Base-by-base conservation (phyloP, 805 yeast species). In the Yamadazyma kitorensis region DNA sequence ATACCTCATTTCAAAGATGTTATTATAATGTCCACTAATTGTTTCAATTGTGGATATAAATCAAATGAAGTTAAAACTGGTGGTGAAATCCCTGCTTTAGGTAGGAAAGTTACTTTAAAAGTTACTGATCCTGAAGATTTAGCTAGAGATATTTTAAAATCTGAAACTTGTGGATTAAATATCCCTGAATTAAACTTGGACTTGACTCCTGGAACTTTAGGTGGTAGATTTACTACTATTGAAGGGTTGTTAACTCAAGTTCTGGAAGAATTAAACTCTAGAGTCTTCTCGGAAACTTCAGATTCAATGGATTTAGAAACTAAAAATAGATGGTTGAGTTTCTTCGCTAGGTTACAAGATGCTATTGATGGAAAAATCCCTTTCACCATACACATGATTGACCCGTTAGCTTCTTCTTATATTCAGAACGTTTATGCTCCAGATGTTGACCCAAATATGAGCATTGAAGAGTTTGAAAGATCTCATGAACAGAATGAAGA, bases 371-470 rank as follows among this genome's bases (percentile, higher is more conserved):
- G 98, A 28, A 78, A 84, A 45, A 67, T 77, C 29, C 78, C 82
- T 37, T 89, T 93, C 64, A 91, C 97, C 1, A 73, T 93, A 22
- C 57, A 76, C 26, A 84, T 93, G 94, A 88, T 80, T 45, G 99
- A 93, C 61, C 98, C 99, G 5, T 65, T 93, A 51, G 96, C 97
- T 13, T 82, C 95, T 4, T 87, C 96, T 0, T 93, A 93, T 54
- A 84, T 93, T 43, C 99, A 93, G 64, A 93, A 93, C 55, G 93
- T 91, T n/a, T 93, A 89, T 55, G 99, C 99, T 22, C 99, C 99
- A 17, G 99, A 93, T 63, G 76, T 77, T 26, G 99, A 93, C 64
- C 99, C 99, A 45, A 86, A 91, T 57, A 93, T 93, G 98, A 71
- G 59, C 26, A 76, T 85, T 41, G 96, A 84, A 62, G 96, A 93